phyloP scores from a whole-genome alignment of 2,329 filamentous ascomycete species.

The Talaromyces sp. region DNA sequence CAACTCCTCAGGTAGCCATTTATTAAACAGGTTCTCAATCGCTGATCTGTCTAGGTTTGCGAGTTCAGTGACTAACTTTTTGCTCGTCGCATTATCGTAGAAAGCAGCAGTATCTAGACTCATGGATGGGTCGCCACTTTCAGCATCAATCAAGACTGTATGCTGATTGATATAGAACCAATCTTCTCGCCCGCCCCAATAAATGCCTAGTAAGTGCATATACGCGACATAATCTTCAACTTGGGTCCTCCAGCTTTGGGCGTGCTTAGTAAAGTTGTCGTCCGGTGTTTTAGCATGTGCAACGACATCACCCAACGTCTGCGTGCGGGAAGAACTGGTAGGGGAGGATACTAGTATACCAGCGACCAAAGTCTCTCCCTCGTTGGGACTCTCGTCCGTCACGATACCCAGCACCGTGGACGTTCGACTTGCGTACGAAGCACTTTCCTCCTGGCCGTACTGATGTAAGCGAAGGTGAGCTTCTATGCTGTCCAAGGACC shows the following conservation, averaged over 20 bases:
- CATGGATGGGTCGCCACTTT: slow-evolving; percentile 1
- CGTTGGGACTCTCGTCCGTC: background rate
- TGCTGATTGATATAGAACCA: slow-evolving; percentile 8
- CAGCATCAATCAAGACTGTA: slow-evolving; percentile 8
- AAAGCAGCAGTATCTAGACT: background rate
- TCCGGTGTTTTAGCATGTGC: background rate
- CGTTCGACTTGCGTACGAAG: background rate
- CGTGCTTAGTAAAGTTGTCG: background rate
- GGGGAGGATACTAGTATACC: slow-evolving; percentile 5
- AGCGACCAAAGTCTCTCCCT: background rate
- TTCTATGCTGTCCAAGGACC: slow-evolving; percentile 10
- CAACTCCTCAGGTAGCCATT: slow-evolving; percentile 6
- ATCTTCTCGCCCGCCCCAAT: slow-evolving; percentile 3
- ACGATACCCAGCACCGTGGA: slow-evolving; percentile 8
- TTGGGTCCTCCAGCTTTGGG: slow-evolving; percentile 2
- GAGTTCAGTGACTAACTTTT: background rate
- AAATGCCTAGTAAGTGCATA: background rate
- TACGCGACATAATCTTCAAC: background rate
- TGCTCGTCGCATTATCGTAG: background rate
- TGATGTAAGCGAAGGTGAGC: background rate
- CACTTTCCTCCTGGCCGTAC: background rate
- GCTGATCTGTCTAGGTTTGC: background rate
- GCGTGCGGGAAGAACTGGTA: background rate
- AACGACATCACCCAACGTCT: background rate
- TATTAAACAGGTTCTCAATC: slow-evolving; percentile 1